Conservation (phyloP, 116 monocot species). For the Cymodocea nodosa region DNA sequence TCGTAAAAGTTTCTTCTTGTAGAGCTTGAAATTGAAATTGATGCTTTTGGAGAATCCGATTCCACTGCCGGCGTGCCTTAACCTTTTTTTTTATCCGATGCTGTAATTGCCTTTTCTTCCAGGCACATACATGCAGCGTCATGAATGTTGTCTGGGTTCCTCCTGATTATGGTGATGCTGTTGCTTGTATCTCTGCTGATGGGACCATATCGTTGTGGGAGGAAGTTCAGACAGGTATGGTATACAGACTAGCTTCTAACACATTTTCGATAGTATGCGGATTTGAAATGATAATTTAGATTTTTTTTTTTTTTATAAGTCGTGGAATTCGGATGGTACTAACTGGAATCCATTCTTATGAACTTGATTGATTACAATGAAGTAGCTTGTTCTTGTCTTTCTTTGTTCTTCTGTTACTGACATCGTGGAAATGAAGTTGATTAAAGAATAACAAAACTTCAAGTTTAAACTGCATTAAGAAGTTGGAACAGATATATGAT, state of each 20-base stretch:
- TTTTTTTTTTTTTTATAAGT: neutral
- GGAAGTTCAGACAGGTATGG: constrained; percentile 62
- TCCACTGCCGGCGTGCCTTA: too few relatives aligned
- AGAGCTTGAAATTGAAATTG: too few relatives aligned
- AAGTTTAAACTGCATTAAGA: too few relatives aligned
- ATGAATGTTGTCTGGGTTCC: constrained; percentile 72
- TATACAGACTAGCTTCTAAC: too few relatives aligned
- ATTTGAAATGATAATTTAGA: neutral
- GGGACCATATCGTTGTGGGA: constrained; percentile 92
- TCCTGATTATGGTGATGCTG: constrained; percentile 84
- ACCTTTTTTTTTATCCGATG: too few relatives aligned
- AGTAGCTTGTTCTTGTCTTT: neutral
- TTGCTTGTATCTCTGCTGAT: constrained; percentile 66
- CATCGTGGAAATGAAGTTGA: too few relatives aligned
- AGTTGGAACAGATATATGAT: too few relatives aligned
- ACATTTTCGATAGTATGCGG: neutral
- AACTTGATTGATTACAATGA: too few relatives aligned
- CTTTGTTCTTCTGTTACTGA: neutral
- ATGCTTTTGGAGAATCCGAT: too few relatives aligned
- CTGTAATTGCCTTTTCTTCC: neutral
- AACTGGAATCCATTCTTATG: too few relatives aligned
- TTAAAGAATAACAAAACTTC: too few relatives aligned
- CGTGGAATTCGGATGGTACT: neutral
- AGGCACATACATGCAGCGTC: constrained; percentile 47
- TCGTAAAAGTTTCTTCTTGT: too few relatives aligned